These are phyloP conservation scores for Fusarium phyllophilum DNA, from an alignment of 2,329 filamentous ascomycete species.

Conservation along the genomic window DNA sequence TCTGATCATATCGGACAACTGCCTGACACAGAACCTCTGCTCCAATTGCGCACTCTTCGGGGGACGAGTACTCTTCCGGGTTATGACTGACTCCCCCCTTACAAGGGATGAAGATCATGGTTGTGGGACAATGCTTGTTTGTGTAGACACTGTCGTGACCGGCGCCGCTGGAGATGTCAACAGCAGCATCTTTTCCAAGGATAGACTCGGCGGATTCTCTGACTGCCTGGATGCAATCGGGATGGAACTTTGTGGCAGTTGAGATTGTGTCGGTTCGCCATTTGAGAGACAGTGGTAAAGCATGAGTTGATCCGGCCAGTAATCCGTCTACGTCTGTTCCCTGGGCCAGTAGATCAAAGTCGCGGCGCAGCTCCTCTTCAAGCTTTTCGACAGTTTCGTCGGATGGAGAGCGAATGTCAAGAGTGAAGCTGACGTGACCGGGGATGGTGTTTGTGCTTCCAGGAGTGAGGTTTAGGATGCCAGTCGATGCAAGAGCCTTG, in stretches of 20 bases:
- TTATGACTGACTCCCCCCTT: slow-evolving; percentile 47
- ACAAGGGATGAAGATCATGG: slow-evolving; percentile 50
- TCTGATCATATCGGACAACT: slow-evolving; percentile 40
- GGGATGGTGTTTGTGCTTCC: slow-evolving; percentile 77
- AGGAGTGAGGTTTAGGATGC: slow-evolving; percentile 51
- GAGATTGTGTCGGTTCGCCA: slow-evolving; percentile 70
- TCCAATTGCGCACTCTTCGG: slow-evolving; percentile 46
- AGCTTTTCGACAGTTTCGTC: slow-evolving; percentile 63
- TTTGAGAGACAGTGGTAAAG: slow-evolving; percentile 61
- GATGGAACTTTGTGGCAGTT: slow-evolving; percentile 70
- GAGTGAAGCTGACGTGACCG: slow-evolving; percentile 69
- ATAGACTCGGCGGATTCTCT: slow-evolving; percentile 59
- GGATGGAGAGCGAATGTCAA: slow-evolving; percentile 70
- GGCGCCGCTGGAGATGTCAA: slow-evolving; percentile 49
- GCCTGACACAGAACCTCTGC: slow-evolving; percentile 40
- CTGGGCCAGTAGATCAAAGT: slow-evolving; percentile 62
- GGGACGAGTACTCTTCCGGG: slow-evolving; percentile 41
- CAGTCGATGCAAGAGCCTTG: slow-evolving; percentile 44
- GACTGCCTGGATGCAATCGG: slow-evolving; percentile 73
- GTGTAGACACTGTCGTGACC: slow-evolving; percentile 49
- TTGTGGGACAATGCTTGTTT: slow-evolving; percentile 44
- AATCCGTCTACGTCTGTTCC: slow-evolving; percentile 54
- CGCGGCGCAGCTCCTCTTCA: slow-evolving; percentile 53
- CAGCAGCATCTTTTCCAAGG: slow-evolving; percentile 47
- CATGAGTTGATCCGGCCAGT: slow-evolving; percentile 42